Percentiles rank a stretch among this genome's conserved stretches.
Evolutionary conservation across 352 stramenopile genomes (phyloP).

Genomic region (Globisporangium apiculatum): DNA sequence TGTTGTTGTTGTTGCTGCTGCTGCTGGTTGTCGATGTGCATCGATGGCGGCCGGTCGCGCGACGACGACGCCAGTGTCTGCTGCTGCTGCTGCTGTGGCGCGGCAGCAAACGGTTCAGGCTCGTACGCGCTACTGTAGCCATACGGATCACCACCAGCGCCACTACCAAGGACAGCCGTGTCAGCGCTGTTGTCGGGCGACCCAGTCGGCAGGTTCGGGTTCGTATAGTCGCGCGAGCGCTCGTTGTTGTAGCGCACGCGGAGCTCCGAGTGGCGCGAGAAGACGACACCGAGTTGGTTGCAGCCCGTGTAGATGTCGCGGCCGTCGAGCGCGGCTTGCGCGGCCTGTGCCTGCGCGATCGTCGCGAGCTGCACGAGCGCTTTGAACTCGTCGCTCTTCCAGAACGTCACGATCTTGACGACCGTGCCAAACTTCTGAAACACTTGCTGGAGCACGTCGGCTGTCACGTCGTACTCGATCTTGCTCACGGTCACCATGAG

Average conservation of each 20-base stretch:
- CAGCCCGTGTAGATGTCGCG: slow-evolving; percentile 84
- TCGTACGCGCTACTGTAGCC: neutral
- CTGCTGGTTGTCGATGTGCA: neutral
- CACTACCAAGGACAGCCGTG: neutral
- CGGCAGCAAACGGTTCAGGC: no score
- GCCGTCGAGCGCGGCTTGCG: slow-evolving; percentile 61
- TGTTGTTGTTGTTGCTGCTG: neutral
- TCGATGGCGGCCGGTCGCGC: neutral
- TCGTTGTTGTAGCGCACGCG: slow-evolving; percentile 76
- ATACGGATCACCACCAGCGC: neutral
- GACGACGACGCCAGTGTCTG: neutral
- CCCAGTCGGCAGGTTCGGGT: slow-evolving; percentile 55
- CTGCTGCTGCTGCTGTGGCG: neutral
- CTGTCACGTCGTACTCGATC: slow-evolving; percentile 79
- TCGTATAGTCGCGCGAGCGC: slow-evolving; percentile 63
- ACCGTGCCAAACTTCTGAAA: slow-evolving; percentile 85
- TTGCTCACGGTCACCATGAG: slow-evolving; percentile 76
- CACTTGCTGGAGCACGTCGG: slow-evolving; percentile 75
- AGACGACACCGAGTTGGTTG: slow-evolving; percentile 76
- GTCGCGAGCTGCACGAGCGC: slow-evolving; percentile 76
- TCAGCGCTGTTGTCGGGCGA: slow-evolving; percentile 5
- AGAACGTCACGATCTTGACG: slow-evolving; percentile 77
- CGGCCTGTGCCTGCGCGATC: slow-evolving; percentile 59
- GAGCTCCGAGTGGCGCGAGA: slow-evolving; percentile 63
- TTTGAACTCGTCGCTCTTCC: slow-evolving; percentile 80